These are phyloP conservation scores for Vitis hybrid DNA, from an alignment of 177 flowering plant genomes.

Conservation along the genomic window DNA sequence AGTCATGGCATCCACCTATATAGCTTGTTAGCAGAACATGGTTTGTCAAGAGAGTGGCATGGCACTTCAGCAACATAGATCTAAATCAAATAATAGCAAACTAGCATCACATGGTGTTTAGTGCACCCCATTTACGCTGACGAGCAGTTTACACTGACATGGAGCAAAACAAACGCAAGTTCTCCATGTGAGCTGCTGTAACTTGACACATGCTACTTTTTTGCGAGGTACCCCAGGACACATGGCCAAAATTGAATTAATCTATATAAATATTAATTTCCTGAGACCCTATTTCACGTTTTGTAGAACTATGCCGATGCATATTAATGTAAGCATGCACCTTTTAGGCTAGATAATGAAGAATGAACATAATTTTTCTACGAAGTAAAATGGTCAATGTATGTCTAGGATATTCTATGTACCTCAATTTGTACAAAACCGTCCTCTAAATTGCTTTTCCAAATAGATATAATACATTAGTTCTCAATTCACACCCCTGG, in stretches of 20 bases:
- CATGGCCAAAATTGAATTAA: neutral
- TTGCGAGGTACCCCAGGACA: conserved; percentile 3
- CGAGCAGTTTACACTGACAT: conserved; percentile 14
- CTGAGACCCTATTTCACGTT: neutral
- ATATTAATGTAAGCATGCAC: neutral
- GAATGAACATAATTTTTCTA: too few species aligned
- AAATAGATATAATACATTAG: too few species aligned
- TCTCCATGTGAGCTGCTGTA: conserved; percentile 17
- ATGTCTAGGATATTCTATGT: too few species aligned
- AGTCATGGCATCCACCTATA: conserved; percentile 23
- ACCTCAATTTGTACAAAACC: too few species aligned
- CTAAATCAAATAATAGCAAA: conserved; percentile 1
- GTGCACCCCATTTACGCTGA: conserved; percentile 10
- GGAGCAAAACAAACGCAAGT: conserved; percentile 9
- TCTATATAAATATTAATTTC: neutral
- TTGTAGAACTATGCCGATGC: neutral
- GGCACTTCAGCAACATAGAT: conserved; percentile 8
- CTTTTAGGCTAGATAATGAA: too few species aligned
- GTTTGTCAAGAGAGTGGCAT: conserved; percentile 1
- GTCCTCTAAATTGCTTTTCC: too few species aligned
- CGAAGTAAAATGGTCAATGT: too few species aligned
- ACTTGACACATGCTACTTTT: conserved; percentile 2
- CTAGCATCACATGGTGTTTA: neutral
- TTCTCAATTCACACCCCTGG: too few species aligned
- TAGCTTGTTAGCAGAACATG: conserved; percentile 2